A percentile compares a stretch with the other conserved stretches of the same genome.
Evolutionary conservation across 169 alveolate species (phyloP).

Genomic region (Eimeria tenella): DNA sequence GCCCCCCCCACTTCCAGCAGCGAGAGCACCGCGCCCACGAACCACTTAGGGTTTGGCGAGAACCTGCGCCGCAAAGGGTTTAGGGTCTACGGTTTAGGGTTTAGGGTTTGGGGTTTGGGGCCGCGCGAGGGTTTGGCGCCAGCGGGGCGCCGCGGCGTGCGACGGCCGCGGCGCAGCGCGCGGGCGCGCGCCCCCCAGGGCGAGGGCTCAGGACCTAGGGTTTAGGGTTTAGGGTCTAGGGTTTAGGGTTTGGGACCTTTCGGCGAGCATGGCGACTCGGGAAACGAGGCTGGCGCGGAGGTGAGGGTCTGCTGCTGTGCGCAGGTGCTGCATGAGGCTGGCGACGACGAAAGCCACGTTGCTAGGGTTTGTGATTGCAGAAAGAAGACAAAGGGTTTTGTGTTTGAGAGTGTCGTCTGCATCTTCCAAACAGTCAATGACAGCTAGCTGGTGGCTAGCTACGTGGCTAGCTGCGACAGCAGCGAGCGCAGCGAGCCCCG

Average conservation of each 20-base stretch:
- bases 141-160: constrained; percentile 76
- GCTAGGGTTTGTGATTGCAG: constrained; percentile 94
- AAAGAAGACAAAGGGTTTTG: constrained; percentile 94
- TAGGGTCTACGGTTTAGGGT: constrained; percentile 75
- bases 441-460: constrained; percentile 94
- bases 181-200: no score
- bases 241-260: constrained; percentile 86
- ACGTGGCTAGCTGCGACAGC: constrained; percentile 94
- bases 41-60: constrained; percentile 52
- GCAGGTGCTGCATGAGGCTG: constrained; percentile 90
- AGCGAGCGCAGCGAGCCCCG: constrained; percentile 91
- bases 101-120: constrained; percentile 88
- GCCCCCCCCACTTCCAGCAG: constrained; percentile 37
- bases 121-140: constrained; percentile 15
- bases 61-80: constrained; percentile 14
- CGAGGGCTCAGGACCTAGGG: constrained; percentile 87
- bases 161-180: no score
- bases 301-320: constrained; percentile 89
- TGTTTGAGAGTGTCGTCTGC: constrained; percentile 96
- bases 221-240: constrained; percentile 86
- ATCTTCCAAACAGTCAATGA: constrained; percentile 97
- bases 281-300: constrained; percentile 91
- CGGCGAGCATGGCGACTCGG: constrained; percentile 90
- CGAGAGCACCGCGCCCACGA: constrained; percentile 14
- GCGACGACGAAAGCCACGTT: constrained; percentile 95